A percentile compares a stretch with the other conserved stretches of the same genome.
Evolutionary conservation across 2,329 filamentous ascomycete genomes (phyloP).

Genomic region (Fusarium ramigenum): DNA sequence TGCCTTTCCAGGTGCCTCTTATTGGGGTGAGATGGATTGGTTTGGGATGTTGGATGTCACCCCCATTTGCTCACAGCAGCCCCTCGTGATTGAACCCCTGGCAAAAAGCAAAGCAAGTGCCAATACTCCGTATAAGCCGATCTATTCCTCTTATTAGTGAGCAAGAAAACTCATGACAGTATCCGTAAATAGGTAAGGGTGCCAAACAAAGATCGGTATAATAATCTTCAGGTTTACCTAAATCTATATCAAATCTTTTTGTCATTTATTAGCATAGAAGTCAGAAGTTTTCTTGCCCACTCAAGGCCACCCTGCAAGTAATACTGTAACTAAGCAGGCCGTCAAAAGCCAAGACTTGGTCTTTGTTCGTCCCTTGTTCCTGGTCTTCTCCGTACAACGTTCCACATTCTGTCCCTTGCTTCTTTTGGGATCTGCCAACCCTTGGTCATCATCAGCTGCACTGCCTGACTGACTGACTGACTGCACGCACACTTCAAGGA

Average conservation of each 20-base stretch:
- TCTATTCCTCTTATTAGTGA: neutral
- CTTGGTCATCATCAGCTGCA: slow-evolving; percentile 22
- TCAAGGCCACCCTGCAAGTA: neutral
- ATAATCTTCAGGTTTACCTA: neutral
- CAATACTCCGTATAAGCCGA: neutral
- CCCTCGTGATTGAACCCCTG: slow-evolving; percentile 14
- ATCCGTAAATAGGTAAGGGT: neutral
- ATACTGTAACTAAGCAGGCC: neutral
- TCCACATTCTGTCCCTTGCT: slow-evolving; percentile 32
- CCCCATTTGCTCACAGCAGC: slow-evolving; percentile 3
- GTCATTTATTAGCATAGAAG: neutral
- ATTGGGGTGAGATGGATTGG: neutral
- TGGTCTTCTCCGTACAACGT: slow-evolving; percentile 24
- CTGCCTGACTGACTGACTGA: neutral
- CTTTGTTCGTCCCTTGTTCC: slow-evolving; percentile 35
- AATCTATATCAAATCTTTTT: neutral
- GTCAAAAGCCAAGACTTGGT: slow-evolving; percentile 5
- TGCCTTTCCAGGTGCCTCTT: slow-evolving; percentile 5
- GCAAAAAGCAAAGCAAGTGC: neutral
- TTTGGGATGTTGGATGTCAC: neutral
- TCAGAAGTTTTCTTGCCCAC: neutral
- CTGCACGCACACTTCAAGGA: neutral
- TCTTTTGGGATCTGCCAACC: slow-evolving; percentile 21
- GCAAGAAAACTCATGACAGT: neutral
- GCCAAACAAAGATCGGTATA: neutral